These are phyloP conservation scores for Ophiocordyceps sinensis DNA, from an alignment of 2,329 filamentous ascomycete species.

Conservation along the genomic window DNA sequence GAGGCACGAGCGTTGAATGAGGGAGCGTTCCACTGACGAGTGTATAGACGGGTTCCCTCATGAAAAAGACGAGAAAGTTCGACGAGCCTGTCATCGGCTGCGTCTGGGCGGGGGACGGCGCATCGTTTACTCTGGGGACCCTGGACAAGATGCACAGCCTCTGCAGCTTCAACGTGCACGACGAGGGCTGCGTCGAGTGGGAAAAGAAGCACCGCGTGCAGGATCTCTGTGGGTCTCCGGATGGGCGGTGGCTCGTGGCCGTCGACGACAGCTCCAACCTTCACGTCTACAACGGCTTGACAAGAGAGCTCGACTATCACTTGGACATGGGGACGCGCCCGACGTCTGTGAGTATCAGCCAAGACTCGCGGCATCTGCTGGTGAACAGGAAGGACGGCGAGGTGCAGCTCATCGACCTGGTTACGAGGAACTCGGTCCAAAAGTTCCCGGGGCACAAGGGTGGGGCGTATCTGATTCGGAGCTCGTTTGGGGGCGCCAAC, in stretches of 20 bases:
- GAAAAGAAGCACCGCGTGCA: conserved; percentile 60
- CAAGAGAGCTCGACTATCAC: conserved; percentile 60
- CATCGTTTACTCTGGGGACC: conserved; percentile 65
- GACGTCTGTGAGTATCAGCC: conserved; percentile 68
- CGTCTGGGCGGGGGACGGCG: conserved; percentile 71
- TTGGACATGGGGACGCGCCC: conserved; percentile 50
- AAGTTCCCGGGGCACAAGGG: conserved; percentile 65
- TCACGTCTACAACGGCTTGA: conserved; percentile 69
- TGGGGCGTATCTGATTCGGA: conserved; percentile 65
- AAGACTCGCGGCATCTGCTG: conserved; percentile 67
- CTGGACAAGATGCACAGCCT: conserved; percentile 54
- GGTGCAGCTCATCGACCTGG: conserved; percentile 65
- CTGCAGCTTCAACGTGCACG: conserved; percentile 54
- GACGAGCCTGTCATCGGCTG: conserved; percentile 78
- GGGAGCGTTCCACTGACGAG: background rate
- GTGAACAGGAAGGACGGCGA: conserved; percentile 68
- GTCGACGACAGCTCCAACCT: conserved; percentile 58
- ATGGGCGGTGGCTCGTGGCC: conserved; percentile 68
- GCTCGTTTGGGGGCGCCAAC: conserved; percentile 73
- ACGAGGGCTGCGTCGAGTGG: conserved; percentile 51
- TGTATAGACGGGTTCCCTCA: conserved; percentile 43
- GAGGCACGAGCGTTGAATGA: background rate
- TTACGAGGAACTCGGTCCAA: conserved; percentile 55
- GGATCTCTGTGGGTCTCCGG: conserved; percentile 68
- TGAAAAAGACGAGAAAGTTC: conserved; percentile 54